phyloP scores from a whole-genome alignment of 257 asterid species.

The Anisodus tanguticus region DNA sequence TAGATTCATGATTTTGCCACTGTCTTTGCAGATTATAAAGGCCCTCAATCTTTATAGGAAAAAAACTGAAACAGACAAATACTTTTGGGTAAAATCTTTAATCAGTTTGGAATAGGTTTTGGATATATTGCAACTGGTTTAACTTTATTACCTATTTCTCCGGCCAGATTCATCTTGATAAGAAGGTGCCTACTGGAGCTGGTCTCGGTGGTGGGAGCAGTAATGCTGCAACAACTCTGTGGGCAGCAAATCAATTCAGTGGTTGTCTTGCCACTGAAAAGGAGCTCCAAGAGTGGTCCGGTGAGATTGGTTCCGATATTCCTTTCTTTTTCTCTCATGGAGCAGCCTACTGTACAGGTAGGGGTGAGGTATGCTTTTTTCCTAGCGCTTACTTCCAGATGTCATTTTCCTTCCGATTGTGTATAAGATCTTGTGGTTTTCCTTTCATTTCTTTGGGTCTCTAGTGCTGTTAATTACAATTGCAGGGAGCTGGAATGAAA shows the following conservation, averaged over 20 bases:
- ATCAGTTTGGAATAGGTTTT: conserved; percentile 1
- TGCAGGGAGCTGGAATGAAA: no score
- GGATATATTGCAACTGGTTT: conserved; percentile 2
- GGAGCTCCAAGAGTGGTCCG: conserved; percentile 95
- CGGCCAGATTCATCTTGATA: conserved; percentile 85
- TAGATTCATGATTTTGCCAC: conserved; percentile 23
- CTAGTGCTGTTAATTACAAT: neutral
- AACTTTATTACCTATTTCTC: conserved; percentile 19
- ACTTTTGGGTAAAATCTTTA: conserved; percentile 70
- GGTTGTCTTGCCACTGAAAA: conserved; percentile 81
- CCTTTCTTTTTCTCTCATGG: conserved; percentile 98
- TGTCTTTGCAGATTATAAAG: conserved; percentile 81
- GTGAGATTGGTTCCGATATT: conserved; percentile 94
- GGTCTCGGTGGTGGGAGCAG: conserved; percentile 99
- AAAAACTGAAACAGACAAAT: conserved; percentile 76
- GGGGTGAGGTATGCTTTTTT: conserved; percentile 79
- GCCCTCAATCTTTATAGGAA: conserved; percentile 92
- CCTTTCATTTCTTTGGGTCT: neutral
- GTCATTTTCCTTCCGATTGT: neutral
- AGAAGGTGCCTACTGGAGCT: conserved; percentile 97
- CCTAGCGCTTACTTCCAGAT: neutral
- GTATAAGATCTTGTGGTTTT: neutral
- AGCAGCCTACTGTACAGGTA: conserved; percentile 92
- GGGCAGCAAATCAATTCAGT: conserved; percentile 98
- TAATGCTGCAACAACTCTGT: conserved; percentile 97